A percentile compares a stretch with the other conserved stretches of the same genome.
phyloP scores from a whole-genome alignment of 2,329 filamentous ascomycete genomes.

The Ophiostoma himal-ulmi region DNA sequence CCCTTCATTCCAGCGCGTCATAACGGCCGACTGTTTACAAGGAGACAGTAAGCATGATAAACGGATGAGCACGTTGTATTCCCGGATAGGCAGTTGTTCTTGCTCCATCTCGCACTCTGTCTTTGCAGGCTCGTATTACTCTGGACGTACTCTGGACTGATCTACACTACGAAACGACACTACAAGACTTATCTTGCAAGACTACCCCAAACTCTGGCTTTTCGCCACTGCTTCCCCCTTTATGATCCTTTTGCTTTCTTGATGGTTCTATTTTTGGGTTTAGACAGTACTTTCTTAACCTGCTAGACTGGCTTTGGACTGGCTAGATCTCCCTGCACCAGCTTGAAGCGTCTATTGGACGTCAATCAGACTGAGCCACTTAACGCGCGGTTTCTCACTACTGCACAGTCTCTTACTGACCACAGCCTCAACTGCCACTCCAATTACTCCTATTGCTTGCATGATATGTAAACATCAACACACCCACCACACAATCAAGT shows the following conservation, averaged over 20 bases:
- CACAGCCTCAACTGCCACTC: background rate
- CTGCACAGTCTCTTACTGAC: background rate
- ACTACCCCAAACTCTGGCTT: too few relatives aligned
- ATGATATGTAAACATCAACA: background rate
- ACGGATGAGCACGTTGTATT: background rate
- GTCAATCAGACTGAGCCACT: background rate
- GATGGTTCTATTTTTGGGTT: background rate
- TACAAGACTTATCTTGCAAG: too few relatives aligned
- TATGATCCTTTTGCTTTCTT: background rate
- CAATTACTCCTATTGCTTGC: background rate
- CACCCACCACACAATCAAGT: background rate
- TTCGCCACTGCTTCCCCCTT: background rate
- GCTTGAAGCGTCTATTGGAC: background rate
- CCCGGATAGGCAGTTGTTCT: background rate
- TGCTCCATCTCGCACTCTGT: background rate
- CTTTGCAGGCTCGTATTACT: background rate
- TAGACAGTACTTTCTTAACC: background rate
- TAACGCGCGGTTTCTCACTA: slow-evolving; percentile 1
- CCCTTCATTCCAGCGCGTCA: background rate
- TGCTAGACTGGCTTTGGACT: background rate
- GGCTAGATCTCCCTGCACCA: background rate
- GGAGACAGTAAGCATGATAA: background rate
- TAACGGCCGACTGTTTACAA: background rate
- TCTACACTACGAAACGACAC: background rate
- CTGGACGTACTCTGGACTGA: too few relatives aligned